Evolutionary conservation across 2,329 filamentous ascomycete species (phyloP).

Genomic region (Pseudodiploospora longispora): DNA sequence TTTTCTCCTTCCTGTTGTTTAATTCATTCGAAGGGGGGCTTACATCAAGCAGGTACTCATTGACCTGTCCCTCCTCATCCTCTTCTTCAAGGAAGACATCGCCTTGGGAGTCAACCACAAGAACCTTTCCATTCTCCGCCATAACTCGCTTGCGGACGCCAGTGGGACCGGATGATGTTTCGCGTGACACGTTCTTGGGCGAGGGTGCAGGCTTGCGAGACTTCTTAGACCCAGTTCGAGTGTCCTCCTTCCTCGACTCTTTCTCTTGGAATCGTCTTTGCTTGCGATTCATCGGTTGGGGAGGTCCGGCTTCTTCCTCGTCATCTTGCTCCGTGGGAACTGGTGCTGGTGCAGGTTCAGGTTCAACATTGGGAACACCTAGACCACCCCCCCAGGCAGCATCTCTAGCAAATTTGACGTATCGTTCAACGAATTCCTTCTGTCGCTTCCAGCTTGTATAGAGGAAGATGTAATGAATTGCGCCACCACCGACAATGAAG

Average conservation of each 20-base stretch:
- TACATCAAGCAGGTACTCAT: constrained; percentile 84
- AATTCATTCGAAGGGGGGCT: constrained; percentile 29
- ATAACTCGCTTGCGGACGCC: constrained; percentile 81
- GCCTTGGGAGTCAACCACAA: constrained; percentile 85
- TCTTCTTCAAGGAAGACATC: constrained; percentile 94
- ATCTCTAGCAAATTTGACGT: constrained; percentile 81
- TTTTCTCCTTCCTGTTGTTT: too few relatives aligned
- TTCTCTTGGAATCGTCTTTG: constrained; percentile 85
- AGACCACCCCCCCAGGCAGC: constrained; percentile 84
- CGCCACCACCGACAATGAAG: constrained; percentile 76
- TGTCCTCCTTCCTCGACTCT: constrained; percentile 64
- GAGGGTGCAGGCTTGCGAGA: constrained; percentile 24
- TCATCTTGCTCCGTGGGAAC: constrained; percentile 35
- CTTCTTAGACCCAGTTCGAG: constrained; percentile 46
- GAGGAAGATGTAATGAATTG: constrained; percentile 76
- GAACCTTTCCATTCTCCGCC: constrained; percentile 89
- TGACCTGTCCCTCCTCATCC: constrained; percentile 74
- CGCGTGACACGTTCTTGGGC: constrained; percentile 16
- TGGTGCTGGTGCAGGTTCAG: constrained; percentile 34
- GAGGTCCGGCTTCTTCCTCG: constrained; percentile 41
- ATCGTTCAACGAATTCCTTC: constrained; percentile 82
- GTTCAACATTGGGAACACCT: constrained; percentile 60
- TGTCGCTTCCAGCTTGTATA: constrained; percentile 85
- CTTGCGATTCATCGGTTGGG: constrained; percentile 65
- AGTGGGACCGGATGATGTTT: constrained; percentile 48